A percentile compares a stretch with the other conserved stretches of the same genome.
These are phyloP conservation scores for Annulohypoxylon truncatum DNA, from an alignment of 2,329 filamentous ascomycete species.

Conservation along the genomic window DNA sequence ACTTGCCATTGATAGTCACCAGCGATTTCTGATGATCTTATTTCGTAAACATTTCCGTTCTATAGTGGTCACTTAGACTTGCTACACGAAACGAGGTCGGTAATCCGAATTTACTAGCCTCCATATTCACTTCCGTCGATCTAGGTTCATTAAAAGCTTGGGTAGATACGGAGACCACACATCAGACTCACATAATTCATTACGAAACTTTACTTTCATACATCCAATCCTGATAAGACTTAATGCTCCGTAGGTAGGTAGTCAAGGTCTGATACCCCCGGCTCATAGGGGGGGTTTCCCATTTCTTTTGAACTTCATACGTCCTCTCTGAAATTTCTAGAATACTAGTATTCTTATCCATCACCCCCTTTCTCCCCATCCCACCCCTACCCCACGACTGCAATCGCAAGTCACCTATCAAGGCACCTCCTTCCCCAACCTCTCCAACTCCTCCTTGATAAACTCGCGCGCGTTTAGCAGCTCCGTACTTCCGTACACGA, in stretches of 20 bases:
- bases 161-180: not conserved
- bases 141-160: no score
- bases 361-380: not conserved
- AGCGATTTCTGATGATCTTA: no score
- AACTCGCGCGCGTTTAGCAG: slow-evolving; percentile 77
- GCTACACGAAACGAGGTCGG: no score
- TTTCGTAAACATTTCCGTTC: no score
- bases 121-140: not conserved
- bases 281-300: not conserved
- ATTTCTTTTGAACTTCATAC: not conserved
- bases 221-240: not conserved
- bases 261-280: no score
- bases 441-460: slow-evolving; percentile 71
- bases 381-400: not conserved
- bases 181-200: no score
- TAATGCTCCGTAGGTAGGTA: no score
- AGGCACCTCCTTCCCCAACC: slow-evolving; percentile 68
- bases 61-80: not conserved
- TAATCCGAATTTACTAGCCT: no score
- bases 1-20: no score
- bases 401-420: slow-evolving; percentile 12
- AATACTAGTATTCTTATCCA: not conserved
- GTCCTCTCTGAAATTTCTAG: not conserved
- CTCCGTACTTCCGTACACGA: slow-evolving; percentile 96
- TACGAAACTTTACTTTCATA: no score